Evolutionary conservation across 805 yeast species (phyloP).

Genomic region (Wickerhamomyces chambardii): DNA sequence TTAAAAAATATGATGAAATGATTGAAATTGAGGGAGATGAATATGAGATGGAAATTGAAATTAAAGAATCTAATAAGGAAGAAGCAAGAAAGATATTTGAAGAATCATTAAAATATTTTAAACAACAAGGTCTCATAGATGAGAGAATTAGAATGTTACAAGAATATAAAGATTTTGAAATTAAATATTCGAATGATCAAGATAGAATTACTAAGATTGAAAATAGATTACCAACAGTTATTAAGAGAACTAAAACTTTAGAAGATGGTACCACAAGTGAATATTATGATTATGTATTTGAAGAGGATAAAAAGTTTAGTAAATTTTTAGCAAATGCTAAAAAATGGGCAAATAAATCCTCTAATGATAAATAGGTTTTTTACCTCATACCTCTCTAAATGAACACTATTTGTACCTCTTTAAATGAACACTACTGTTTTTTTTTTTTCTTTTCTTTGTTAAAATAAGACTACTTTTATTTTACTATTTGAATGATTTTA

Average conservation of each 20-base stretch:
- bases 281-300: slow-evolving; percentile 53
- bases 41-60: slow-evolving; percentile 39
- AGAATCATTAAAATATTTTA: slow-evolving; percentile 38
- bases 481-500: too few relatives aligned
- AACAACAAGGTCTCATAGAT: slow-evolving; percentile 23
- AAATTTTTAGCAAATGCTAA: slow-evolving; percentile 38
- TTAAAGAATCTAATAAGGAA: slow-evolving; percentile 37
- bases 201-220: slow-evolving; percentile 24
- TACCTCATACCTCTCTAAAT: too few relatives aligned
- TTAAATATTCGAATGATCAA: slow-evolving; percentile 42
- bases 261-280: slow-evolving; percentile 44
- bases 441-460: too few relatives aligned
- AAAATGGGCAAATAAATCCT: slow-evolving; percentile 45
- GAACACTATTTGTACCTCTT: too few relatives aligned
- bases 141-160: slow-evolving; percentile 47
- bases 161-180: slow-evolving; percentile 59
- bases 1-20: slow-evolving; percentile 21
- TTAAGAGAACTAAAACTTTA: slow-evolving; percentile 31
- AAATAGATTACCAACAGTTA: slow-evolving; percentile 44
- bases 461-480: too few relatives aligned
- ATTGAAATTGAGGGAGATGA: slow-evolving; percentile 13
- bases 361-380: too few relatives aligned
- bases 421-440: too few relatives aligned
- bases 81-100: slow-evolving; percentile 50
- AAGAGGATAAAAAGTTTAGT: slow-evolving; percentile 41